Base-by-base conservation (phyloP, 768 basidiomycete genomes). In the Tricholoma hemisulphureum region DNA sequence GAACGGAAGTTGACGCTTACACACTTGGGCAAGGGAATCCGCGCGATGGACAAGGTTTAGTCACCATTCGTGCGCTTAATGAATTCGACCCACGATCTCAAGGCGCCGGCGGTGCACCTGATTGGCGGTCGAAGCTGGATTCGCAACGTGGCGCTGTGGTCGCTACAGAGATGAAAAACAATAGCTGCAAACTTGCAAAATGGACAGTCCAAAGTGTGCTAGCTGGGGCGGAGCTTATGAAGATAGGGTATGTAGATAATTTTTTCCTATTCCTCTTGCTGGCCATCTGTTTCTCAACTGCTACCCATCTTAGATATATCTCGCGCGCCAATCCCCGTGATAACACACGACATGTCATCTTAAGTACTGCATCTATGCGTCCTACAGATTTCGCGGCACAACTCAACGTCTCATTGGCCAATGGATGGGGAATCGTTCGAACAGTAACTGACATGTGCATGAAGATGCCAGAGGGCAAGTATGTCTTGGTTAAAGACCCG, bases 131-230 rank as follows among this genome's bases (percentile, higher is more conserved):
- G n/a, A 96, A 96, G 75, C 77, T 99, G 41, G 97, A 99, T 74
- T 87, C 91, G 4, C 95, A 98, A 73, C 86, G 95, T 45, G 97
- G 97, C 61, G 97, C 97, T 2, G 96, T 99, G 41, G 95, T 98
- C 58, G 94, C 97, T 32, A 95, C 93, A 23, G 97, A 99, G 80
- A 98, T 98, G 97, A 99, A 98, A 80, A 99, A 99, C 75, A 99
- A 99, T 77, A 92, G 89, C 65, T 95, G 89, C 77, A 99, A 99
- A 73, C 83, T 99, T 26, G 95, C 95, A 18, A 90, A 96, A 67
- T 99, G 96, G 95, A 88, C 96, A 0, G 92, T 98, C 16, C 95
- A 98, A 78, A 91, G 91, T 68, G 81, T 98, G 35, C 79, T 99
- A 32, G 94, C 97, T 43, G 97, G 97, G 43, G 96, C 95, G 20